Conservation (phyloP, 306 rosid species). For the Acacia crassicarpa region DNA sequence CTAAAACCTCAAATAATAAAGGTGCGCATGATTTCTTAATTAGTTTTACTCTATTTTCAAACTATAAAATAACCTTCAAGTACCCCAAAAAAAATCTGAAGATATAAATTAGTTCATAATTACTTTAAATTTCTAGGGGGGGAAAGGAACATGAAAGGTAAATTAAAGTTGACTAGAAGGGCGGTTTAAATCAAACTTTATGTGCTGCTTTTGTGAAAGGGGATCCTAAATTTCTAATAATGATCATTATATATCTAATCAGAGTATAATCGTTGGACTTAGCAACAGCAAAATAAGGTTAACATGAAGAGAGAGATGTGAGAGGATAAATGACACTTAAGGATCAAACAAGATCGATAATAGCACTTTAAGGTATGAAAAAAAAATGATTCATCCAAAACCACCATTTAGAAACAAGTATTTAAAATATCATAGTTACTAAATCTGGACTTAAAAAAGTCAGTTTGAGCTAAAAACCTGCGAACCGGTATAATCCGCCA, state of each 20-base stretch:
- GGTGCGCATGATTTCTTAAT: background rate
- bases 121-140: background rate
- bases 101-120: background rate
- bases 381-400: too few relatives aligned
- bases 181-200: background rate
- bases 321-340: background rate
- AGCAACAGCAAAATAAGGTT: background rate
- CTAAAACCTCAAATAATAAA: background rate
- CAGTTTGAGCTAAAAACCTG: too few relatives aligned
- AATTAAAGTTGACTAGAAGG: background rate
- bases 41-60: too few relatives aligned
- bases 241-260: background rate
- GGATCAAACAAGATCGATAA: background rate
- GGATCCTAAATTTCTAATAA: background rate
- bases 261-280: background rate
- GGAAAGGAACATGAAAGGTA: background rate
- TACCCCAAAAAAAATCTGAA: too few relatives aligned
- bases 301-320: background rate
- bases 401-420: too few relatives aligned
- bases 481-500: too few relatives aligned
- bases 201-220: background rate
- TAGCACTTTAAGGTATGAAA: background rate
- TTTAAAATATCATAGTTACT: too few relatives aligned
- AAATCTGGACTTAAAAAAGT: fast-evolving
- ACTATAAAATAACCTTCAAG: background rate